Evolutionary conservation across 805 yeast species (phyloP).

Genomic region (Candida cerambycidarum): DNA sequence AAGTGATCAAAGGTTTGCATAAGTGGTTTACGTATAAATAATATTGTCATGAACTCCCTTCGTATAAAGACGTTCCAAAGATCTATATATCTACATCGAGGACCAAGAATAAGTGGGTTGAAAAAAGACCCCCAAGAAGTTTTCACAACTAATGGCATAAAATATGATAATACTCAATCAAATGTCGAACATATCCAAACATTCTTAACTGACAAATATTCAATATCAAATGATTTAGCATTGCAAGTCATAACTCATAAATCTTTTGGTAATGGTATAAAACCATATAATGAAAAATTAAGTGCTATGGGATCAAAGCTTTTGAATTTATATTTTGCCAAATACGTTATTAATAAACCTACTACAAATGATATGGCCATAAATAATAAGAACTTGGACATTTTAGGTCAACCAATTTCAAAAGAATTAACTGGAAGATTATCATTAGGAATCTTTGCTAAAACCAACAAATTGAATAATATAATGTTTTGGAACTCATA

Average conservation of each 20-base stretch:
- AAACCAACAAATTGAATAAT: conserved; percentile 45
- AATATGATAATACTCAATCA: conserved; percentile 52
- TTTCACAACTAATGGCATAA: conserved; percentile 33
- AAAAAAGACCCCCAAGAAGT: conserved; percentile 66
- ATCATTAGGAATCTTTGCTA: conserved; percentile 53
- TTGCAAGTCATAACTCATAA: conserved; percentile 89
- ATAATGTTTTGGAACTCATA: conserved; percentile 68
- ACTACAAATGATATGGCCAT: conserved; percentile 34
- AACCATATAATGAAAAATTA: conserved; percentile 87
- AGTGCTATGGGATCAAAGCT: conserved; percentile 69
- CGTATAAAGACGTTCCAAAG: conserved; percentile 17
- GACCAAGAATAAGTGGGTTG: conserved; percentile 66
- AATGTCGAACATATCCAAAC: conserved; percentile 50
- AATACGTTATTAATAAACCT: conserved; percentile 32
- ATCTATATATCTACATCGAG: conserved; percentile 43
- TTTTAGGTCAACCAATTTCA: conserved; percentile 56
- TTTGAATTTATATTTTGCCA: conserved; percentile 50
- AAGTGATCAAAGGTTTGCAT: no score
- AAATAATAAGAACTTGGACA: conserved; percentile 53
- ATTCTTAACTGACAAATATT: conserved; percentile 48
- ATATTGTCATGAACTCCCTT: not conserved
- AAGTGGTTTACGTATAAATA: no score
- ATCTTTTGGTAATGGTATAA: conserved; percentile 87
- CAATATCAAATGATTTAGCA: conserved; percentile 58
- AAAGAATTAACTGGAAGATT: conserved; percentile 51